Evolutionary conservation across 2,329 filamentous ascomycete genomes (phyloP), one percentile per base, ranked within the genome.

Genomic region (Teratosphaeriaceae sp.): DNA sequence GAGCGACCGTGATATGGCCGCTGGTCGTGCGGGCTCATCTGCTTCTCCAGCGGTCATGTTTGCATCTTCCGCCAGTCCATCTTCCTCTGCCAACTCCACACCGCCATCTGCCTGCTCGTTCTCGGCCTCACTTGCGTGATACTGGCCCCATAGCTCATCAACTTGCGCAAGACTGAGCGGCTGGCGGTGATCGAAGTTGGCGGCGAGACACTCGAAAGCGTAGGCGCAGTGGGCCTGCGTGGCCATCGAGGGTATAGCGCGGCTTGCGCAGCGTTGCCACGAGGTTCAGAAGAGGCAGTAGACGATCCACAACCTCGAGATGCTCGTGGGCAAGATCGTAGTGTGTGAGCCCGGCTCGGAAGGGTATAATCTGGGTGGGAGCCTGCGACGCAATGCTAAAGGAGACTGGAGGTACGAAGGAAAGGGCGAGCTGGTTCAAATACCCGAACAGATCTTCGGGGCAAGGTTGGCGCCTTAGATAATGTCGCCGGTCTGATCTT

Each of bases 151-250:
- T 6, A 84, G 78, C 15, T 78, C 70, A 66, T 90, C 78, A 47
- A 95, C 75, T 50, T 83, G 73, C 33, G 71, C 64, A 19, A 97
- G 78, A 38, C 72, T 74, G 55, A 88, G 72, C 9, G 85, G 70
- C 45, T 81, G 73, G 48, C 83, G 82, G 50, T 76, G 70, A 53
- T 87, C 78, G 53, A 94, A 85, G 47, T 80, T 78, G 42, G 89
- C 84, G 38, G 79, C 75, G 27, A 98, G 80, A 30, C 75, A 75
- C 68, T 98, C 92, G 73, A 98, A 97, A 72, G 89, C 96, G 67
- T 83, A 89, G 59, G 90, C 80, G 66, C 89, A 96, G 67, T 97
- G 90, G 46, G 82, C 83, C 56, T 78, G 68, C 44, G 84, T 84
- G 38, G 92, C 90, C 90, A 97, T 97, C 24, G 23, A 30, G 37